phyloP scores from a whole-genome alignment of 257 asterid species.

The Jasminum sambac region DNA sequence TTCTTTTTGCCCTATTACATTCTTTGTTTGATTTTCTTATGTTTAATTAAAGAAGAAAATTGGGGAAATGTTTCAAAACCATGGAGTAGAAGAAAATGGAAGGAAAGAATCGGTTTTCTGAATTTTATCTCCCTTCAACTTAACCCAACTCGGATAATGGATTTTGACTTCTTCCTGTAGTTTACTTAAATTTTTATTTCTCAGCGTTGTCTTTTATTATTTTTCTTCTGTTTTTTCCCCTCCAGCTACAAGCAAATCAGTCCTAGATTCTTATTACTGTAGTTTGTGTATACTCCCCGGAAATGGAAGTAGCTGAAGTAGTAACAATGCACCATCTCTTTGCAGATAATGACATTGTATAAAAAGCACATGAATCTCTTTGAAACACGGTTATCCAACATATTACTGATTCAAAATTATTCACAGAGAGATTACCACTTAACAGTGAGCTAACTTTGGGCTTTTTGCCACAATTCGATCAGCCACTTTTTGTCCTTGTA shows the following conservation, averaged over 20 bases:
- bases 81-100: background rate
- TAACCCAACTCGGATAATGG: conserved; percentile 8
- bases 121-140: background rate
- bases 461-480: background rate
- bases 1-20: background rate
- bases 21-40: background rate
- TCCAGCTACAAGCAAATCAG: background rate
- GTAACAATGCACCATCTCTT: conserved; percentile 8
- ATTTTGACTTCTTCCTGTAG: conserved; percentile 4
- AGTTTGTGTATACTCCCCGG: background rate
- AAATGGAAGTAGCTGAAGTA: conserved; percentile 4
- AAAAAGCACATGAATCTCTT: conserved; percentile 13
- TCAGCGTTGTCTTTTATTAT: conserved; percentile 3
- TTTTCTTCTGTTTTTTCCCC: conserved; percentile 2
- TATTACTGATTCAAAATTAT: background rate
- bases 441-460: background rate
- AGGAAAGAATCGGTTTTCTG: background rate
- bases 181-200: conserved; percentile 3
- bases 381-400: background rate
- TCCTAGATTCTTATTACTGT: conserved; percentile 3
- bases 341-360: conserved; percentile 11
- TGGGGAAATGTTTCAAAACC: background rate
- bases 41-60: background rate
- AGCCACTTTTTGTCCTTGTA: conserved; percentile 14
- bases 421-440: background rate